A percentile compares a stretch with the other conserved stretches of the same genome.
These are phyloP conservation scores for Warburgia ugandensis DNA, from an alignment of 164 flowering plant genomes.

Conservation along the genomic window DNA sequence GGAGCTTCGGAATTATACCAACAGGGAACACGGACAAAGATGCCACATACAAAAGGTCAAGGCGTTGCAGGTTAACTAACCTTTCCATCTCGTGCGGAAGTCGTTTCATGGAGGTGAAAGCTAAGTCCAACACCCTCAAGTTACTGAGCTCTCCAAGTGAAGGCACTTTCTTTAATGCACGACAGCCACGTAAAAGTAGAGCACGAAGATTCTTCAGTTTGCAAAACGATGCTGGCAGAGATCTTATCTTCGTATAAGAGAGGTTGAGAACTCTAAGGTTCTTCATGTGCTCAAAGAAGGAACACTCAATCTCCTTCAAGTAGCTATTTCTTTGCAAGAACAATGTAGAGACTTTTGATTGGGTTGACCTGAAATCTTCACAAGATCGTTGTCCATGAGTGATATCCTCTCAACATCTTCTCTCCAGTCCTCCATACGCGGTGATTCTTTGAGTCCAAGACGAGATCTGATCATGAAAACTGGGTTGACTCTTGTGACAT, in stretches of 20 bases:
- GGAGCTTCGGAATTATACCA: conserved; percentile 2
- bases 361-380: conserved; percentile 6
- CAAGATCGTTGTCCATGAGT: conserved; percentile 11
- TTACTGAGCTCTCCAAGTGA: conserved; percentile 11
- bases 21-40: neutral
- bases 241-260: conserved; percentile 10
- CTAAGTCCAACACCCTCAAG: conserved; percentile 13
- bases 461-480: conserved; percentile 17
- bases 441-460: neutral
- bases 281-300: conserved; percentile 21
- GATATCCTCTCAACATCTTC: too few species aligned
- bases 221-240: conserved; percentile 20
- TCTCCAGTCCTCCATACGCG: conserved; percentile 7
- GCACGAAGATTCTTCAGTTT: conserved; percentile 12
- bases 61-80: conserved; percentile 7
- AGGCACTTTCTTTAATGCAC: conserved; percentile 8
- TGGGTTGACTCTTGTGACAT: conserved; percentile 2
- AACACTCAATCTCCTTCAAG: conserved; percentile 1
- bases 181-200: conserved; percentile 5
- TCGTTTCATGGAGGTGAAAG: neutral
- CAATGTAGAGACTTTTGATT: conserved; percentile 14
- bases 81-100: conserved; percentile 7
- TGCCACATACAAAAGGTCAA: conserved; percentile 7
- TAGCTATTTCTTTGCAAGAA: conserved; percentile 6
- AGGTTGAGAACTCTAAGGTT: conserved; percentile 22